A percentile compares a stretch with the other conserved stretches of the same genome.
These are phyloP conservation scores for Saccharomyces eubayanus DNA, from an alignment of 805 yeast genomes.

Conservation along the genomic window DNA sequence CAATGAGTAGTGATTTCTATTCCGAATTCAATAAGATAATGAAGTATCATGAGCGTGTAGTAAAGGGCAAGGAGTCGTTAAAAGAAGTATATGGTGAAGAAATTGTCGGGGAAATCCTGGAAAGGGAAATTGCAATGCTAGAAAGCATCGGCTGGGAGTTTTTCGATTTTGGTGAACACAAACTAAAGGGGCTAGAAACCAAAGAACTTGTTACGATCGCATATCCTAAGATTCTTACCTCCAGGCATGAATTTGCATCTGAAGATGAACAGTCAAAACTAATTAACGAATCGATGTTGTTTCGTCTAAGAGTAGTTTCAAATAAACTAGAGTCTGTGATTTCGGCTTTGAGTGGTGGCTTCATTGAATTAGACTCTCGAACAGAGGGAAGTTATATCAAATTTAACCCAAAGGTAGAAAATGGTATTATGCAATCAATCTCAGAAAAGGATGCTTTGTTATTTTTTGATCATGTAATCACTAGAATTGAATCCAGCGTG, in stretches of 20 bases:
- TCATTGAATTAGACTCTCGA: conserved; percentile 9
- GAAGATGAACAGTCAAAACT: conserved; percentile 26
- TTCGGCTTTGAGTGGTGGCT: conserved; percentile 41
- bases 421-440: conserved; percentile 15
- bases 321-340: conserved; percentile 52
- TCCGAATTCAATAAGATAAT: conserved; percentile 58
- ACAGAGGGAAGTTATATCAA: conserved; percentile 5
- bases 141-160: conserved; percentile 62
- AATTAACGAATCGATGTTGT: conserved; percentile 35
- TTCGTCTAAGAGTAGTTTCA: conserved; percentile 46
- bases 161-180: conserved; percentile 71
- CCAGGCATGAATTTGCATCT: conserved; percentile 45
- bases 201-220: conserved; percentile 79
- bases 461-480: conserved; percentile 55
- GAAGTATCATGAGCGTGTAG: conserved; percentile 31
- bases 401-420: conserved; percentile 19
- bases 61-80: conserved; percentile 21
- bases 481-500: conserved; percentile 59
- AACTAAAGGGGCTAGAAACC: conserved; percentile 88
- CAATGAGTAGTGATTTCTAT: conserved; percentile 74
- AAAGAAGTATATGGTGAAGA: conserved; percentile 40
- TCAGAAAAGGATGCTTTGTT: conserved; percentile 40
- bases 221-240: conserved; percentile 57
- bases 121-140: conserved; percentile 54
- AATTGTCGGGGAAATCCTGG: conserved; percentile 47